A percentile compares a stretch with the other conserved stretches of the same genome.
These are phyloP conservation scores for Elongisporangium prolatum DNA, from an alignment of 352 stramenopile genomes.

Conservation along the genomic window DNA sequence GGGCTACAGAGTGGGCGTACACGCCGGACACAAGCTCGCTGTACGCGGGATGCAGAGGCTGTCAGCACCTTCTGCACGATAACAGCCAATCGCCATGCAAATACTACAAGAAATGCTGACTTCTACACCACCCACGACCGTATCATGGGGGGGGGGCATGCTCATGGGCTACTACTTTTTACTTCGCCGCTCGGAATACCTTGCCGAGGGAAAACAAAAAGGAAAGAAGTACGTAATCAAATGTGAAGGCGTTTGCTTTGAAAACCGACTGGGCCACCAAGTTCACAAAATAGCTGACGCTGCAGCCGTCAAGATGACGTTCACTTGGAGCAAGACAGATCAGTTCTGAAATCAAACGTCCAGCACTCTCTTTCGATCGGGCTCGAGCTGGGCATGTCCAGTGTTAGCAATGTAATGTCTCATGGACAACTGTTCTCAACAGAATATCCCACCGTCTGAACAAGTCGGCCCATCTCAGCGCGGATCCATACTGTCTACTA, in stretches of 20 bases:
- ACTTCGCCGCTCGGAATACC: slow-evolving; percentile 9
- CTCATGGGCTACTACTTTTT: slow-evolving; percentile 20
- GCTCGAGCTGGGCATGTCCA: too few relatives aligned
- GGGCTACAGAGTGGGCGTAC: slow-evolving; percentile 15
- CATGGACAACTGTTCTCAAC: slow-evolving; percentile 12
- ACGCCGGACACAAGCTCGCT: slow-evolving; percentile 15
- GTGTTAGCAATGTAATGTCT: too few relatives aligned
- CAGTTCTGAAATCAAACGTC: too few relatives aligned
- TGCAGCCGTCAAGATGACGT: too few relatives aligned
- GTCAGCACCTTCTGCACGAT: slow-evolving; percentile 5
- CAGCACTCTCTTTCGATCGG: too few relatives aligned
- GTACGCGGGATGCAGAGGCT: slow-evolving; percentile 17
- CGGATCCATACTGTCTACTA: too few relatives aligned
- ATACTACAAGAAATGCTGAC: slow-evolving; percentile 15
- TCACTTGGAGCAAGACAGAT: too few relatives aligned
- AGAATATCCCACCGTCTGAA: slow-evolving; percentile 6
- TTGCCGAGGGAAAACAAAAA: background rate
- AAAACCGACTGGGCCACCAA: too few relatives aligned
- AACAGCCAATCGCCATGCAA: slow-evolving; percentile 13
- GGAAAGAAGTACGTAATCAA: too few relatives aligned
- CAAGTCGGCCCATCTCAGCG: too few relatives aligned
- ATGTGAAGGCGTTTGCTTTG: too few relatives aligned
- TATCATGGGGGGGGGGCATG: slow-evolving; percentile 23
- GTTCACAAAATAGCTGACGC: too few relatives aligned
- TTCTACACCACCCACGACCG: slow-evolving; percentile 19